Conservation (phyloP, 257 asterid species). For the Handroanthus guayacan region DNA sequence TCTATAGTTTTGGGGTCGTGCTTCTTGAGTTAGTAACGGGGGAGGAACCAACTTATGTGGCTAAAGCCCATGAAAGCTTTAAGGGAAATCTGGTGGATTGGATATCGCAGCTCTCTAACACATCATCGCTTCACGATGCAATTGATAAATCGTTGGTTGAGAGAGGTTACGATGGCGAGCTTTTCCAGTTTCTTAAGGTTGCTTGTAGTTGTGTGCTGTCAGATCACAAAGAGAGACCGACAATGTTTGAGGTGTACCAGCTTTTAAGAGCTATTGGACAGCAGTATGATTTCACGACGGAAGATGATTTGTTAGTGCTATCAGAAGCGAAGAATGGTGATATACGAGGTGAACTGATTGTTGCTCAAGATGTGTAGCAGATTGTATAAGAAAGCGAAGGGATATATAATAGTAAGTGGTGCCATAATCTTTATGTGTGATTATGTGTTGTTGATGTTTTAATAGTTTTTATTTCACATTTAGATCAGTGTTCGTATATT, state of each 20-base stretch:
- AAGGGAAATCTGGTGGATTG: constrained; percentile 78
- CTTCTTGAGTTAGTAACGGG: constrained; percentile 79
- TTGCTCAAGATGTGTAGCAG: constrained; percentile 55
- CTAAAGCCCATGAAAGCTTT: constrained; percentile 67
- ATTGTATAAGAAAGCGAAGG: constrained; percentile 27
- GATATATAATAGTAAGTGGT: constrained; percentile 18
- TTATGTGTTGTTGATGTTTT: constrained; percentile 12
- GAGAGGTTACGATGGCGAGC: constrained; percentile 66
- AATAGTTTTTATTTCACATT: constrained; percentile 1
- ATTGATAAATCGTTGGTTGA: constrained; percentile 57
- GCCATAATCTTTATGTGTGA: constrained; percentile 39
- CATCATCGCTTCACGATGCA: constrained; percentile 66
- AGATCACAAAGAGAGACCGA: constrained; percentile 70
- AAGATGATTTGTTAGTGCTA: constrained; percentile 56
- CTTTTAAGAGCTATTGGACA: constrained; percentile 72
- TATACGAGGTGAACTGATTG: constrained; percentile 61
- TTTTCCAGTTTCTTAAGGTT: constrained; percentile 73
- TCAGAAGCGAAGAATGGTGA: constrained; percentile 47
- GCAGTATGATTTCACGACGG: constrained; percentile 56
- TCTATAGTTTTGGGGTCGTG: constrained; percentile 81
- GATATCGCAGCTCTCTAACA: constrained; percentile 60
- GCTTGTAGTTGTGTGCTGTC: constrained; percentile 78
- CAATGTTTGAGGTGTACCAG: constrained; percentile 84
- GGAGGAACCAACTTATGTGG: constrained; percentile 58
- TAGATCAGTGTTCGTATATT: constrained; percentile 1